phyloP scores from a whole-genome alignment of 192 early-diverging fungal genomes.

The Piromyces sp. region DNA sequence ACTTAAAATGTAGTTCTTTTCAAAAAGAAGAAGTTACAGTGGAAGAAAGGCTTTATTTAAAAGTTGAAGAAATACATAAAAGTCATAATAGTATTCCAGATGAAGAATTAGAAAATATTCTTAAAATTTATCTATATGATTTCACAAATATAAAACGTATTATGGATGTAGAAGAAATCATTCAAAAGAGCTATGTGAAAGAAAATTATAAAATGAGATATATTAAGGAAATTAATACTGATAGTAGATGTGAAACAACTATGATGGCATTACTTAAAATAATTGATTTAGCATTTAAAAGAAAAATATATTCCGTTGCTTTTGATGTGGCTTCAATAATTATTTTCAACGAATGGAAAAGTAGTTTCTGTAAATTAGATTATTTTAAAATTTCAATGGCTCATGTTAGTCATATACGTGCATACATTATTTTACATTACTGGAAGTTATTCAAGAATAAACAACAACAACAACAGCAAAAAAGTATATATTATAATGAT shows the following conservation, averaged over 20 bases:
- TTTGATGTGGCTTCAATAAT: neutral
- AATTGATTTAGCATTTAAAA: neutral
- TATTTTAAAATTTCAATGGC: neutral
- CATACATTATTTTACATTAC: neutral
- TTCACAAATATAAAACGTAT: neutral
- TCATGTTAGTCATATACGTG: neutral
- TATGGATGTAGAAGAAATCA: neutral
- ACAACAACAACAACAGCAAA: neutral
- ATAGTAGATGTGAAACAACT: neutral
- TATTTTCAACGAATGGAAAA: neutral
- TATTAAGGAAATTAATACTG: neutral
- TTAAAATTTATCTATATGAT: neutral
- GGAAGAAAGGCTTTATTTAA: neutral
- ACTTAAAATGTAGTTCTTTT: neutral
- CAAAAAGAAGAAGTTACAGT: neutral
- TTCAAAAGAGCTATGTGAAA: neutral
- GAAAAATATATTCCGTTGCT: neutral
- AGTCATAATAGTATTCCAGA: neutral
- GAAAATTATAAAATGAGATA: neutral
- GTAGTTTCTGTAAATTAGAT: neutral
- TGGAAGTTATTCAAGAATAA: neutral
- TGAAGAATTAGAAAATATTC: neutral
- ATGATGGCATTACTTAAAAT: neutral
- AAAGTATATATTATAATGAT: neutral
- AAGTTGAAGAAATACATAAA: neutral